Evolutionary conservation across 331 rosid species (phyloP).

Genomic region (Quercus lobata): DNA sequence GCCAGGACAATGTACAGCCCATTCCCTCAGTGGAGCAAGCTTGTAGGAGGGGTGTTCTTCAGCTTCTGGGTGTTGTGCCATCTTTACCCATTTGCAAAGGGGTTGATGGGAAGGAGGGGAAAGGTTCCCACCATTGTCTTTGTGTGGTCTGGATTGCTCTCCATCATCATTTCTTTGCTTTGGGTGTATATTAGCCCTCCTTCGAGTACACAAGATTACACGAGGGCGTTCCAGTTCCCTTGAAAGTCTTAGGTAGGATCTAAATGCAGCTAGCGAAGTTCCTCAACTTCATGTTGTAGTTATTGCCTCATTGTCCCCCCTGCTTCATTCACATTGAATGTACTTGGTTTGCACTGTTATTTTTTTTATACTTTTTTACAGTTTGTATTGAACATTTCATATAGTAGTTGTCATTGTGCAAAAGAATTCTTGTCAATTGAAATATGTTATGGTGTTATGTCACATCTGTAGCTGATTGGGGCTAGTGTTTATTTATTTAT

Average conservation of each 20-base stretch:
- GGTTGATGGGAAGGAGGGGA: conserved; percentile 76
- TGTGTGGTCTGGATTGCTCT: conserved; percentile 82
- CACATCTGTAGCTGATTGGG: no score
- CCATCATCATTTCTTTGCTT: conserved; percentile 72
- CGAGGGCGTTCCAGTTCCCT: conserved; percentile 60
- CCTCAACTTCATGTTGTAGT: conserved; percentile 17
- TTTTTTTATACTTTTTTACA: neutral
- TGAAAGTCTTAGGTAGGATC: conserved; percentile 13
- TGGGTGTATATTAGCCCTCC: conserved; percentile 90
- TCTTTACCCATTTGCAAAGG: conserved; percentile 79
- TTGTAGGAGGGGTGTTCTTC: conserved; percentile 81
- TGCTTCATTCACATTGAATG: neutral
- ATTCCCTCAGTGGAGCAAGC: conserved; percentile 80
- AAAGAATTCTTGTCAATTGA: no score
- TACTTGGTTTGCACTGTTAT: neutral
- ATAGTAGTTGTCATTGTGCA: neutral
- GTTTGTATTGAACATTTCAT: neutral
- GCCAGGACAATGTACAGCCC: conserved; percentile 71
- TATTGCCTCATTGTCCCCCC: neutral
- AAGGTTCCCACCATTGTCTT: conserved; percentile 73
- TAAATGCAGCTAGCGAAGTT: neutral
- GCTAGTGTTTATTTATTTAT: neutral
- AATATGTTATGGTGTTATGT: no score
- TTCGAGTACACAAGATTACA: conserved; percentile 44
- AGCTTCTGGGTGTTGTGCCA: conserved; percentile 86